A percentile compares a stretch with the other conserved stretches of the same genome.
These are phyloP conservation scores for Fraxinus quadrangulata DNA, from an alignment of 257 asterid genomes.

Conservation along the genomic window DNA sequence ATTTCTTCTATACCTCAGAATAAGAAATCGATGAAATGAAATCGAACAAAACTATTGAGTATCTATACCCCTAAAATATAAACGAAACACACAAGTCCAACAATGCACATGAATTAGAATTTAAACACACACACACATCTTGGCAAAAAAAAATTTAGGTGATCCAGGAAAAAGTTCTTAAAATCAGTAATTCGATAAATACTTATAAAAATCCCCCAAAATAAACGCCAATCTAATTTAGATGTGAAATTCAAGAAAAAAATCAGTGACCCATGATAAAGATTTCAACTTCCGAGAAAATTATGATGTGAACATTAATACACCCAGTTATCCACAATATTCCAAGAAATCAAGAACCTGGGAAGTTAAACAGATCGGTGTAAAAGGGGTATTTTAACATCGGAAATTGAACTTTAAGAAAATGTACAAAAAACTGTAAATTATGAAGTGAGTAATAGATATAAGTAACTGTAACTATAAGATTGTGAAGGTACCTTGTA, in stretches of 20 bases:
- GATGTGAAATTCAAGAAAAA: neutral
- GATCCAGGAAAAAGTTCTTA: neutral
- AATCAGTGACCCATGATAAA: neutral
- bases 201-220: neutral
- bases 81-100: neutral
- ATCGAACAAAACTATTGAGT: neutral
- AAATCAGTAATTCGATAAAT: neutral
- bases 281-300: neutral
- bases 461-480: neutral
- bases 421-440: neutral
- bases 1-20: neutral
- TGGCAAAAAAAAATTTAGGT: neutral
- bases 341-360: neutral
- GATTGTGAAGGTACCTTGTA: neutral
- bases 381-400: neutral
- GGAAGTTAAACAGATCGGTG: neutral
- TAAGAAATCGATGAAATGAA: neutral
- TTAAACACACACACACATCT: neutral
- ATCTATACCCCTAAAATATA: neutral
- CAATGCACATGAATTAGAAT: neutral
- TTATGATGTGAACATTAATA: neutral
- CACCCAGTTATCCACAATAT: neutral
- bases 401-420: neutral
- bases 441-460: neutral
- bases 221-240: neutral